Evolutionary conservation across 1,284 basidiomycete genomes (phyloP).

Genomic region (Moesziomyces sp.): DNA sequence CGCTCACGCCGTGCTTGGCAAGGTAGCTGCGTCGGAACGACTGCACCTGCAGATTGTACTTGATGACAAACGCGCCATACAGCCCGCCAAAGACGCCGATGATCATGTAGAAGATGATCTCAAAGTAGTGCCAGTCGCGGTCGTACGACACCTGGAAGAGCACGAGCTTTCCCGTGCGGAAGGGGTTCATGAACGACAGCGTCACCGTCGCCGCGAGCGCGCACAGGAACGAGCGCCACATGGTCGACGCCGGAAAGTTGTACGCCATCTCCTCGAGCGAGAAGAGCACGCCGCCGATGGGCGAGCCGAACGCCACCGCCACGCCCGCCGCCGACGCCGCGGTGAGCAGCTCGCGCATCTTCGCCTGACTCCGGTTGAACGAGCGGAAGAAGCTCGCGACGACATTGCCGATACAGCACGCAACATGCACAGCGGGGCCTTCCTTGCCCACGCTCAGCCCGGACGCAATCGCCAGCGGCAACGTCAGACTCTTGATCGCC

Average conservation of each 20-base stretch:
- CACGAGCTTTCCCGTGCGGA: conserved; percentile 96
- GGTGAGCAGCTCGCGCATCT: conserved; percentile 93
- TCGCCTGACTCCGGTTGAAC: conserved; percentile 90
- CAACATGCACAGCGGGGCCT: conserved; percentile 97
- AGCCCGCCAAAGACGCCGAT: conserved; percentile 96
- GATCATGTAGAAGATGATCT: conserved; percentile 92
- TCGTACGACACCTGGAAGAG: conserved; percentile 98
- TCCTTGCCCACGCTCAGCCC: conserved; percentile 98
- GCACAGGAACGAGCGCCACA: conserved; percentile 98
- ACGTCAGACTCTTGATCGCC: conserved; percentile 88
- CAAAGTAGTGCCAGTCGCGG: conserved; percentile 98
- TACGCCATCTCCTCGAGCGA: conserved; percentile 82
- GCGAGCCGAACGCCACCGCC: conserved; percentile 95
- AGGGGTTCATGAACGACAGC: conserved; percentile 97
- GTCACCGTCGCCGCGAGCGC: conserved; percentile 96
- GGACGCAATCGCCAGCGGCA: conserved; percentile 89
- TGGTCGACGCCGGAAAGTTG: conserved; percentile 93
- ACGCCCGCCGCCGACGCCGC: conserved; percentile 97
- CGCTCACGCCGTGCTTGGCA: conserved; percentile 82
- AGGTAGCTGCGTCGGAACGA: conserved; percentile 92
- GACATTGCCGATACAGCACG: conserved; percentile 89
- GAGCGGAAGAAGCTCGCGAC: conserved; percentile 83
- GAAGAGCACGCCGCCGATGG: conserved; percentile 96
- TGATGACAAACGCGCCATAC: conserved; percentile 96
- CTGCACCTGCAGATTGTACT: conserved; percentile 94